Evolutionary conservation across 306 rosid species (phyloP).

Genomic region (Leucaena leucocephala): DNA sequence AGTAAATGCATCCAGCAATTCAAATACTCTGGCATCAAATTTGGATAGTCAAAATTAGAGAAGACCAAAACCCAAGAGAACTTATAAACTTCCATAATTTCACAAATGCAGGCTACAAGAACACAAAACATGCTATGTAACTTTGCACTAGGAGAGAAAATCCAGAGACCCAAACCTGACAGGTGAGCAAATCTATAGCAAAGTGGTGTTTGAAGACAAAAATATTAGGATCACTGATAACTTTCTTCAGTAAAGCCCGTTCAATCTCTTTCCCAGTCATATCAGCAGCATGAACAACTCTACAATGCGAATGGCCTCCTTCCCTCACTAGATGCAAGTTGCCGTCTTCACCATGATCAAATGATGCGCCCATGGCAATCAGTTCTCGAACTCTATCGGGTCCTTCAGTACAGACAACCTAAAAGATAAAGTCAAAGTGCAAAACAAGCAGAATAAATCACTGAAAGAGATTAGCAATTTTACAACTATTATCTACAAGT

Average conservation of each 20-base stretch:
- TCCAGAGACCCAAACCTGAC: slow-evolving; percentile 59
- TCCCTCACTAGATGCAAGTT: slow-evolving; percentile 87
- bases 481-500: slow-evolving; percentile 14
- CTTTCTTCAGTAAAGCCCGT: slow-evolving; percentile 72
- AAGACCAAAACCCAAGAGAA: slow-evolving; percentile 13
- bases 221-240: slow-evolving; percentile 72
- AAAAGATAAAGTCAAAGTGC: slow-evolving; percentile 39
- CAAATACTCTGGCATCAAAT: slow-evolving; percentile 22
- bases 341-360: slow-evolving; percentile 94
- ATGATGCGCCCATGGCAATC: slow-evolving; percentile 91
- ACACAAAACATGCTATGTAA: slow-evolving; percentile 8
- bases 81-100: slow-evolving; percentile 14
- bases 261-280: slow-evolving; percentile 97
- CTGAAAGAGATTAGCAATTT: slow-evolving; percentile 18
- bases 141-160: slow-evolving; percentile 5
- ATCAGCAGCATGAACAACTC: slow-evolving; percentile 96
- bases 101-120: slow-evolving; percentile 16
- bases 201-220: slow-evolving; percentile 85
- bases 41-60: slow-evolving; percentile 21
- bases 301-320: slow-evolving; percentile 91
- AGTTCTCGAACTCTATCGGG: slow-evolving; percentile 91
- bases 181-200: slow-evolving; percentile 91
- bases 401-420: slow-evolving; percentile 99
- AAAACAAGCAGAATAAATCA: slow-evolving; percentile 1
- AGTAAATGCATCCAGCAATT: slow-evolving; percentile 32